These are phyloP conservation scores for Ajuga chamaepitys DNA, from an alignment of 257 asterid genomes.

Conservation along the genomic window DNA sequence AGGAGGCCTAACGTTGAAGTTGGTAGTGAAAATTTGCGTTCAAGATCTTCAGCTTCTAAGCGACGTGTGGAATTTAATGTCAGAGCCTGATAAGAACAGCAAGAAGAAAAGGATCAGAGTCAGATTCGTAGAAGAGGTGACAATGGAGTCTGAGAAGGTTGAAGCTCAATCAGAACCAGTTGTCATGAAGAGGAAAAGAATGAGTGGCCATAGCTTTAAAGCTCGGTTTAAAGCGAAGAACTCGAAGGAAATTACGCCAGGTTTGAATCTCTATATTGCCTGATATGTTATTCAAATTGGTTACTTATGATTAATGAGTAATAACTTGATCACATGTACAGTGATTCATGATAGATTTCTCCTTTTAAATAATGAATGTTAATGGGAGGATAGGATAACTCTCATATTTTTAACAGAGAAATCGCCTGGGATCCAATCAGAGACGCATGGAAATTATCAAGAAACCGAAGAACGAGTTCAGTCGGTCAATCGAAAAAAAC, in stretches of 20 bases:
- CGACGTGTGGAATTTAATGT: not conserved
- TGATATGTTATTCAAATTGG: not conserved
- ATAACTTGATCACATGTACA: not conserved
- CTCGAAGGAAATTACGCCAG: constrained; percentile 10
- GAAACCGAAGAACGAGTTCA: constrained; percentile 8
- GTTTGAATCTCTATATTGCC: constrained; percentile 15
- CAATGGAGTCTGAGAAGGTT: constrained; percentile 26
- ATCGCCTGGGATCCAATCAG: constrained; percentile 13
- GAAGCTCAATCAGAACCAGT: constrained; percentile 20
- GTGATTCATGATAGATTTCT: constrained; percentile 2
- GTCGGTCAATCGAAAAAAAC: not conserved
- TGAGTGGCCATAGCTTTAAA: constrained; percentile 26
- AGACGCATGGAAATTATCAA: not conserved
- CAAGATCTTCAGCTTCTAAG: not conserved
- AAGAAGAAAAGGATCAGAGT: constrained; percentile 12
- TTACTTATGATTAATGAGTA: not conserved
- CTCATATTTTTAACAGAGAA: not conserved
- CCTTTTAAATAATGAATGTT: too few relatives aligned
- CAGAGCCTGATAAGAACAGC: not conserved
- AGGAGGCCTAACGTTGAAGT: not conserved
- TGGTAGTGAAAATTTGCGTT: not conserved
- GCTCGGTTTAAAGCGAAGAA: constrained; percentile 14
- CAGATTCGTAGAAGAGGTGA: constrained; percentile 19
- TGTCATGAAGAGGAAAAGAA: constrained; percentile 31
- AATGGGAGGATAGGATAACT: constrained; percentile 18